Evolutionary conservation across 1,139 yeast species (phyloP), one percentile per base, ranked within the genome.

Genomic region (Kodamaea ohmeri): DNA sequence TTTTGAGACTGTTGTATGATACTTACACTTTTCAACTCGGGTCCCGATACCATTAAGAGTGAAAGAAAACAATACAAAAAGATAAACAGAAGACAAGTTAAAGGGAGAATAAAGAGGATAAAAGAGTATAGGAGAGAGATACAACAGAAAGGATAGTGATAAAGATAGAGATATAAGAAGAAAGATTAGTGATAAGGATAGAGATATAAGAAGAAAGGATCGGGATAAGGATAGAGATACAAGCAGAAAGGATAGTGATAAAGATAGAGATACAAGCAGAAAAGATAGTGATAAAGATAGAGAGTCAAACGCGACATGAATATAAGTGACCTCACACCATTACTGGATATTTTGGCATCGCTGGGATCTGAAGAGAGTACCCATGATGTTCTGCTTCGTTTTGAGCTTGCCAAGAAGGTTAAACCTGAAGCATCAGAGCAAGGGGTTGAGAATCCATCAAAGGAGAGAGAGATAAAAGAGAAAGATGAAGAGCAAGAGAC

Each of bases 1-100:
- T 21, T 31, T 21, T 3, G 26, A 13, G 13, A 5, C 17, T 9
- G 14, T 4, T 18, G 16, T 13, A 12, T 13, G 5, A 11, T 35
- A 67, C 74, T 34, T 65, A 68, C 75, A 38, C 56, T 61, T 46
- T 67, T 67, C 44, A 68, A 61, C 49, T 83, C 90, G 11, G 92
- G 90, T 31, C 82, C 76, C 6, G 86, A 72, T 16, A 77, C 81
- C 83, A 77, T 77, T 8, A 13, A 46, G 30, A 28, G 26, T 19
- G 19, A 32, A 21, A 6, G 22, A 22, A 21, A 11, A 32, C 20
- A 4, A 11, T 13, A 32, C 9, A 17, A 19, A 32, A 32, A 12
- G 14, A 20, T 6, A 8, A 14, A 30, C n/a, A 30, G 15, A 19
- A 6, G 18, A 16, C 21, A 7, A 29, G 7, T 16, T 4, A 6